Evolutionary conservation across 257 asterid species (phyloP).

Genomic region (Nicotiana knightiana): DNA sequence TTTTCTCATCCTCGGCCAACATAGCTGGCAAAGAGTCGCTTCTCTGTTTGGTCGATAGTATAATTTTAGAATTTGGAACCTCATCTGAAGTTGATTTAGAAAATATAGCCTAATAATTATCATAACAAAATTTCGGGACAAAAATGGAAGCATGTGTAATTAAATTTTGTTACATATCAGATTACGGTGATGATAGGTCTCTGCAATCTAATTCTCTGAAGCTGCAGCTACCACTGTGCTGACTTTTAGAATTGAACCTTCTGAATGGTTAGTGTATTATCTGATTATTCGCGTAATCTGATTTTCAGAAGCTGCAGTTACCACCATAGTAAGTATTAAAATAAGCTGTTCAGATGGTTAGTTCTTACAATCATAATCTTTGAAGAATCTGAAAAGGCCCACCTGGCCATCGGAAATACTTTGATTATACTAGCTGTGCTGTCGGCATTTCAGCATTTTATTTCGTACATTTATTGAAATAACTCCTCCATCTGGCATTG

Average conservation of each 20-base stretch:
- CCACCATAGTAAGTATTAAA: neutral
- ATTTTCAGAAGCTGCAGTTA: neutral
- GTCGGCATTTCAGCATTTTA: neutral
- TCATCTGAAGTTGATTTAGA: neutral
- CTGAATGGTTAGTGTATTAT: neutral
- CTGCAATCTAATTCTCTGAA: constrained; percentile 6
- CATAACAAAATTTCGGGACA: neutral
- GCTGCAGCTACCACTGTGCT: constrained; percentile 1
- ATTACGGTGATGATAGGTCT: neutral
- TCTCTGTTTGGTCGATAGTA: neutral
- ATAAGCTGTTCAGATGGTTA: neutral
- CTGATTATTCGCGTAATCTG: neutral
- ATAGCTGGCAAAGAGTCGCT: neutral
- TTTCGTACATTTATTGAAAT: neutral
- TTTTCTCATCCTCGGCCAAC: neutral
- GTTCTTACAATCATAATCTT: neutral
- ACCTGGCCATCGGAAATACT: neutral
- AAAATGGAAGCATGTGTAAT: neutral
- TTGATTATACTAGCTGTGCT: neutral
- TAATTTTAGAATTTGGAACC: neutral
- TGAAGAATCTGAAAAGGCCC: neutral
- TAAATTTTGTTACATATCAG: neutral
- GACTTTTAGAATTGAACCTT: neutral
- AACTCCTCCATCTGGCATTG: neutral
- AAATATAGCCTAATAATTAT: neutral